A percentile compares a stretch with the other conserved stretches of the same genome.
phyloP scores from a whole-genome alignment of 176 grass and related monocot genomes.

The Hyparrhenia diplandra region DNA sequence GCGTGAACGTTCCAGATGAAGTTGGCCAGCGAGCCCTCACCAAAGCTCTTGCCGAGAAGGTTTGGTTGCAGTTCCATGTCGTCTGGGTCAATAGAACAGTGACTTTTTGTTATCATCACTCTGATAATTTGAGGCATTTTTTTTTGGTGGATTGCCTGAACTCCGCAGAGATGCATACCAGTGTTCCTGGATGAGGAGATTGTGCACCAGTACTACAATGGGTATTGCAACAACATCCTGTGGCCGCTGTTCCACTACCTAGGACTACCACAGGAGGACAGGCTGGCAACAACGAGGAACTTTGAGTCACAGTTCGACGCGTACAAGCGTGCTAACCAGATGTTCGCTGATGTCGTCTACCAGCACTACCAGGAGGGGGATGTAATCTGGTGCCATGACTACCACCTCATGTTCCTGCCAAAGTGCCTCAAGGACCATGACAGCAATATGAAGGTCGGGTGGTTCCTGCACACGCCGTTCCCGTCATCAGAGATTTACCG shows the following conservation, averaged over 20 bases:
- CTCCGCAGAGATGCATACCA: slow-evolving; percentile 90
- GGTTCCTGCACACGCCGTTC: slow-evolving; percentile 99
- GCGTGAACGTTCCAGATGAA: slow-evolving; percentile 93
- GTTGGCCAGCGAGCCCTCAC: slow-evolving; percentile 83
- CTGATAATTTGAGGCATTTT: slow-evolving; percentile 13
- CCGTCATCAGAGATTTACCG: slow-evolving; percentile 96
- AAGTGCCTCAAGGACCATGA: slow-evolving; percentile 94
- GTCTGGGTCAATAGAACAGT: slow-evolving; percentile 51
- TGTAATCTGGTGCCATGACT: slow-evolving; percentile 99
- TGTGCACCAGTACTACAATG: slow-evolving; percentile 98
- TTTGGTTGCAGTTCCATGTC: background rate
- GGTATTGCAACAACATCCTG: slow-evolving; percentile 98
- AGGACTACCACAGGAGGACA: slow-evolving; percentile 93
- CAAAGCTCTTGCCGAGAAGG: slow-evolving; percentile 92
- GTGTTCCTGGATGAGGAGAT: slow-evolving; percentile 99
- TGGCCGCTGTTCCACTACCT: slow-evolving; percentile 99
- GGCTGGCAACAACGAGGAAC: slow-evolving; percentile 90
- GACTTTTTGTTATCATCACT: background rate
- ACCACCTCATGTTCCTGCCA: slow-evolving; percentile 98
- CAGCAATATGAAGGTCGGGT: slow-evolving; percentile 97
- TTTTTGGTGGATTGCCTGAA: slow-evolving; percentile 16
- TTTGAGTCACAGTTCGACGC: slow-evolving; percentile 95
- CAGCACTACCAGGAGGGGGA: slow-evolving; percentile 97
- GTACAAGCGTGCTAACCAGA: slow-evolving; percentile 96
- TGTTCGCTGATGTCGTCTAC: slow-evolving; percentile 98